Base-by-base conservation (phyloP, 192 early-diverging fungal species). In the Coemansia sp. region DNA sequence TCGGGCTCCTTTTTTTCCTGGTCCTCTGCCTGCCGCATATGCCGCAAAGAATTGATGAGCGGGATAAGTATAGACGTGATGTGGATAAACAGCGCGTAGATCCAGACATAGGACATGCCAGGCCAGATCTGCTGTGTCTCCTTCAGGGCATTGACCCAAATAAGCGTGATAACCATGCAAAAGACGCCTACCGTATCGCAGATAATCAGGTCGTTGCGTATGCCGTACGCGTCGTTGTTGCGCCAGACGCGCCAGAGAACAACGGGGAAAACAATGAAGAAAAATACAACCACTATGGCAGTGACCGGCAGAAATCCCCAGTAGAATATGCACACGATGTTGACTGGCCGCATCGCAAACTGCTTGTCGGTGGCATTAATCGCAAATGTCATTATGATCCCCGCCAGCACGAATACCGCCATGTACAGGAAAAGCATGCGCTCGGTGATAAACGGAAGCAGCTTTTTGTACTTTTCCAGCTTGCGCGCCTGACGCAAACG, bases 131-230 rank as follows among this genome's bases (percentile, higher is more conserved):
- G 67, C 54, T 69, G 73, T 8, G 62, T 45, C 23, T 49, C 63
- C 1, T 58, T 51, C 6, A 71, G 59, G n/a, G 25, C 52, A 16
- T 64, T 53, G 1, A 67, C 65, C 63, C 84, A 74, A 8, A 79
- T 30, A 27, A 87, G 60, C 42, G 65, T 83, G 0, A 76, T n/a
- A 3, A 71, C 20, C 24, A 78, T 68, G 6, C 68, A 71, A 3
- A 78, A 63, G 1, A 79, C 35, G 6, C 82, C 81, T 29, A 84
- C 72, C 0, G 70, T 50, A 2, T 81, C 71, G 49, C 72, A 72
- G n/a, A 81, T 67, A 39, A 83, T 71, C 48, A 87, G 72, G 46
- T 87, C 86, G 30, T 72, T 78, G 22, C 83, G 64, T 42, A 87
- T 83, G 35, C 85, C 85, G 24, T 82, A 84, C 13, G 83, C 83